phyloP scores from a whole-genome alignment of 352 stramenopile species.

The Pythium monospermum region DNA sequence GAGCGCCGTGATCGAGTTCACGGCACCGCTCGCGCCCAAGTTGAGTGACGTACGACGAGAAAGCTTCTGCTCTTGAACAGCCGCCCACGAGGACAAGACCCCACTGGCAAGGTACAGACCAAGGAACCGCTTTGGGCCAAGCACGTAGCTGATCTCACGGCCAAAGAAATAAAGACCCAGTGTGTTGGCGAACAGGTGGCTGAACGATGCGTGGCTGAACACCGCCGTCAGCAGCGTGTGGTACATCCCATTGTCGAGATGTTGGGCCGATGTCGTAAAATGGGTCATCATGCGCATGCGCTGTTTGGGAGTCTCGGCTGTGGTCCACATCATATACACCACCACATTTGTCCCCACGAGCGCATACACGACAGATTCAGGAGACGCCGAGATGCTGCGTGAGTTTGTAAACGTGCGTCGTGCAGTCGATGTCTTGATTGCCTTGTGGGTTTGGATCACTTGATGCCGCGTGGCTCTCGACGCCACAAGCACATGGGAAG shows the following conservation, averaged over 20 bases:
- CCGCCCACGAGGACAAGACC: slow-evolving; percentile 53
- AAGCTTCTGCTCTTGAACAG: slow-evolving; percentile 54
- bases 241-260: slow-evolving; percentile 54
- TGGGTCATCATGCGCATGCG: slow-evolving; percentile 61
- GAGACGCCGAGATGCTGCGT: slow-evolving; percentile 9
- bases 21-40: slow-evolving; percentile 64
- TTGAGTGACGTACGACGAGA: slow-evolving; percentile 43
- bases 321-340: slow-evolving; percentile 58
- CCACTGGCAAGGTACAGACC: slow-evolving; percentile 68
- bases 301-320: slow-evolving; percentile 35
- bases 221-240: slow-evolving; percentile 71
- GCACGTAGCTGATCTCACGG: slow-evolving; percentile 55
- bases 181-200: slow-evolving; percentile 69
- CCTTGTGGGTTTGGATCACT: too few species aligned
- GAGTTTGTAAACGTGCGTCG: too few species aligned
- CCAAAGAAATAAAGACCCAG: slow-evolving; percentile 77
- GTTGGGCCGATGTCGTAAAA: slow-evolving; percentile 71
- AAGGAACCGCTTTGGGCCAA: slow-evolving; percentile 64
- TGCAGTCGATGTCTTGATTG: too few species aligned
- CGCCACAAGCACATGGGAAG: not conserved
- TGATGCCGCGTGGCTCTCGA: not conserved
- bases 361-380: slow-evolving; percentile 40
- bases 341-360: slow-evolving; percentile 52
- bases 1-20: slow-evolving; percentile 75
- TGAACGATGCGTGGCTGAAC: slow-evolving; percentile 60